A percentile compares a stretch with the other conserved stretches of the same genome.
Conservation (phyloP, 2,329 filamentous ascomycete species). For the Penicillium sp. region DNA sequence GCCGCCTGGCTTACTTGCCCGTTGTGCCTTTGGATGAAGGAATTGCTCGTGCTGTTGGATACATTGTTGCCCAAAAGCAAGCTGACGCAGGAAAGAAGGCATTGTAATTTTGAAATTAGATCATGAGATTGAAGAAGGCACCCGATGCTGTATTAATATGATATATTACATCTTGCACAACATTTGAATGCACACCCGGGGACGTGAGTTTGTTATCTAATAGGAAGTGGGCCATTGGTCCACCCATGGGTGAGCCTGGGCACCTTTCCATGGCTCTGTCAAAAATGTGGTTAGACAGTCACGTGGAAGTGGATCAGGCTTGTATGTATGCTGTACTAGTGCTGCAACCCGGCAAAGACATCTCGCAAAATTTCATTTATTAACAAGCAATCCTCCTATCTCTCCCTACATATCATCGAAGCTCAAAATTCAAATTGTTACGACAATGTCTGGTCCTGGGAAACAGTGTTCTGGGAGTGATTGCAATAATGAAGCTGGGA, state of each 20-base stretch:
- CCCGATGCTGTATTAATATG: conserved; percentile 23
- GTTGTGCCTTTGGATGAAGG: conserved; percentile 47
- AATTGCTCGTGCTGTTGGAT: conserved; percentile 45
- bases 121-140: conserved; percentile 9
- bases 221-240: not conserved
- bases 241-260: not conserved
- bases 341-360: too few species aligned
- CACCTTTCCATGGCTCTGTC: not conserved
- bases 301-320: not conserved
- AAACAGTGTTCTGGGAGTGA: conserved; percentile 65
- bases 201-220: rapidly evolving
- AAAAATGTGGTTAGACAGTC: not conserved
- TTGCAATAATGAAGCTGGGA: conserved; percentile 77
- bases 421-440: not conserved
- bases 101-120: conserved; percentile 25
- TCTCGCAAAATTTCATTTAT: not conserved
- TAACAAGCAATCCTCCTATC: not conserved
- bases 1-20: conserved; percentile 45
- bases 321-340: not conserved
- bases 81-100: conserved; percentile 40
- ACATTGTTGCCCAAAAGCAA: conserved; percentile 36
- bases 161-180: not conserved
- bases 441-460: conserved; percentile 5
- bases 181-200: not conserved
- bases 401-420: not conserved